These are phyloP conservation scores for Ogataea hybrid DNA, from an alignment of 1,139 yeast species.

Conservation along the genomic window DNA sequence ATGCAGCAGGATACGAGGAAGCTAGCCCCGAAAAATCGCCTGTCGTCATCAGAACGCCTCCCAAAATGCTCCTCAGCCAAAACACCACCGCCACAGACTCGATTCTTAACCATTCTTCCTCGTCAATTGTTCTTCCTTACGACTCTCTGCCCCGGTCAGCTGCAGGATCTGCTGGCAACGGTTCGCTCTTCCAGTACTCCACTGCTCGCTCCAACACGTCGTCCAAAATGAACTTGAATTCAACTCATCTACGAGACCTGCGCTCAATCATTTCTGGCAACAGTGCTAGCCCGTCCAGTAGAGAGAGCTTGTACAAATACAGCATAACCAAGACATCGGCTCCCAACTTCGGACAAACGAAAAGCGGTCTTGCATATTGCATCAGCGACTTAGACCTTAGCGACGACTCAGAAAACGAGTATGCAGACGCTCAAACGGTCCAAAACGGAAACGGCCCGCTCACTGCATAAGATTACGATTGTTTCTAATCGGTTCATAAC, in stretches of 20 bases:
- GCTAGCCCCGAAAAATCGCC: conserved; percentile 11
- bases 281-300: conserved; percentile 3
- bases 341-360: conserved; percentile 10
- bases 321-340: conserved; percentile 12
- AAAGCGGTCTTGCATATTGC: conserved; percentile 29
- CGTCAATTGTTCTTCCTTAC: conserved; percentile 13
- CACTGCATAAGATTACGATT: conserved; percentile 1
- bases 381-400: conserved; percentile 25
- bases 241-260: conserved; percentile 22
- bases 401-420: conserved; percentile 20
- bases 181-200: conserved; percentile 12
- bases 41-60: conserved; percentile 15
- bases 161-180: conserved; percentile 8
- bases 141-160: conserved; percentile 10
- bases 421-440: conserved; percentile 1
- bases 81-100: conserved; percentile 20
- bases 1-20: conserved; percentile 13
- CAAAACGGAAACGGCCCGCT: conserved; percentile 4
- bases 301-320: conserved; percentile 7
- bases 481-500: conserved; percentile 8
- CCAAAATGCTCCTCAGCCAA: conserved; percentile 17
- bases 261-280: conserved; percentile 21
- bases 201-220: conserved; percentile 16
- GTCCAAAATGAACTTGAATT: conserved; percentile 11
- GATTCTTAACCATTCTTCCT: conserved; percentile 16